Evolutionary conservation across 2,329 filamentous ascomycete genomes (phyloP), one percentile per base, ranked within the genome.

Genomic region (Paradendryphiella salina): DNA sequence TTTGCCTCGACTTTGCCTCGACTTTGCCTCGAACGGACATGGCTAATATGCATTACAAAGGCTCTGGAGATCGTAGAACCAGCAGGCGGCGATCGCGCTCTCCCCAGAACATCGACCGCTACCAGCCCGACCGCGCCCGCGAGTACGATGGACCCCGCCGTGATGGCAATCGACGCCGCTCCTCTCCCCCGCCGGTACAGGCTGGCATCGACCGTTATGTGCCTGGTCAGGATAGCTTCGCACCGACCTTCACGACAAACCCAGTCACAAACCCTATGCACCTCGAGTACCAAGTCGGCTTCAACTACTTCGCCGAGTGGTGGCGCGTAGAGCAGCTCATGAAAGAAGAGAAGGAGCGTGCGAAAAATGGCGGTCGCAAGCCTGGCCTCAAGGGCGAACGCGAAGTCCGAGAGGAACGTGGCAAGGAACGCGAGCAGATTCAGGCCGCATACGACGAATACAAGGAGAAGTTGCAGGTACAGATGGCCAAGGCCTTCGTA

Each of bases 401-500:
- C 14, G 86, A 89, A 63, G 78, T 78, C 5, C 81, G 85, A 55
- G 89, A 91, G 68, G 88, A 92, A 59, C 85, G 87, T 23, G 88
- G 90, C 20, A 88, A 86, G 67, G 89, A 93, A 72, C 87, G 90
- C 70, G 83, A 84, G 42, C 87, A 84, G 72, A 93, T 93, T 17
- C 89, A 93, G 61, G 78, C 79, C 17, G 83, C 83, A 3, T 87
- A 87, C 54, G 84, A 86, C 63, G 72, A 79, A 33, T 87, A 87
- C 75, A 87, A 87, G 68, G 80, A 82, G 62, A 83, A 85, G 52
- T 75, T 86, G 9, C 84, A 86, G 60, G 76, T 84, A 29, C 82
- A 82, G 60, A 93, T 96, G 87, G 92, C 94, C 0, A 86, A 91
- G 59, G 80, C 83, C 1, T 99, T 99, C 70, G 94, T 99, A 34